phyloP scores from a whole-genome alignment of 169 alveolate species.

The Plasmodium gonderi region DNA sequence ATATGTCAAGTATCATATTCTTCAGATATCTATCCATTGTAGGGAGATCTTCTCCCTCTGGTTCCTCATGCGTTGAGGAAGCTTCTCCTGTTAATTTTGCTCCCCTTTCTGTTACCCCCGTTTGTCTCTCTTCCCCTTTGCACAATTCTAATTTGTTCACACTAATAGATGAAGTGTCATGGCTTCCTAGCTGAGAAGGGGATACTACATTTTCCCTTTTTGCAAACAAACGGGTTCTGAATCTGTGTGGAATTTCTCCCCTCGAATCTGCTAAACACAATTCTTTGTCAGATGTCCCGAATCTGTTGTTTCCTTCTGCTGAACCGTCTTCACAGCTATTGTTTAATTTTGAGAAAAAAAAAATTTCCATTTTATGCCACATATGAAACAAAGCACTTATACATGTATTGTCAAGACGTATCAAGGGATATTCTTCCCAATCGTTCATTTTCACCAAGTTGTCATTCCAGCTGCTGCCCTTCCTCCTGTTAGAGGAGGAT shows the following conservation, averaged over 20 bases:
- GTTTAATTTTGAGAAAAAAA: too few relatives aligned
- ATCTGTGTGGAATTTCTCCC: too few relatives aligned
- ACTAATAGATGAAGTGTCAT: too few relatives aligned
- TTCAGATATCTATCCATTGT: slow-evolving; percentile 19
- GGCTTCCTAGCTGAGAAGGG: too few relatives aligned
- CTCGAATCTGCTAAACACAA: too few relatives aligned
- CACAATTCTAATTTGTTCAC: too few relatives aligned
- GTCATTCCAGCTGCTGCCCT: neutral
- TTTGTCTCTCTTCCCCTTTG: neutral
- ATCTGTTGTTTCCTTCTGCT: too few relatives aligned
- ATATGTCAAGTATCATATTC: slow-evolving; percentile 17
- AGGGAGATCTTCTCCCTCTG: neutral
- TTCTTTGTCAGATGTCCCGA: too few relatives aligned
- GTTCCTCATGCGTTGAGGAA: neutral
- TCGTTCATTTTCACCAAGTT: neutral
- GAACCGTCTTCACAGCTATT: too few relatives aligned
- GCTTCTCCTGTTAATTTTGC: neutral
- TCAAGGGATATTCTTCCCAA: neutral
- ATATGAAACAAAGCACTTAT: slow-evolving; percentile 36
- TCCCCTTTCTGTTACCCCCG: neutral
- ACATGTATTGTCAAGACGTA: slow-evolving; percentile 36
- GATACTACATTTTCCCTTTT: too few relatives aligned
- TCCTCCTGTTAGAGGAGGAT: neutral
- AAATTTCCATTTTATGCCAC: slow-evolving; percentile 70
- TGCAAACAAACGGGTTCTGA: too few relatives aligned